Base-by-base conservation (phyloP, 148 eudicot genomes). In the Camellia granthamiana region DNA sequence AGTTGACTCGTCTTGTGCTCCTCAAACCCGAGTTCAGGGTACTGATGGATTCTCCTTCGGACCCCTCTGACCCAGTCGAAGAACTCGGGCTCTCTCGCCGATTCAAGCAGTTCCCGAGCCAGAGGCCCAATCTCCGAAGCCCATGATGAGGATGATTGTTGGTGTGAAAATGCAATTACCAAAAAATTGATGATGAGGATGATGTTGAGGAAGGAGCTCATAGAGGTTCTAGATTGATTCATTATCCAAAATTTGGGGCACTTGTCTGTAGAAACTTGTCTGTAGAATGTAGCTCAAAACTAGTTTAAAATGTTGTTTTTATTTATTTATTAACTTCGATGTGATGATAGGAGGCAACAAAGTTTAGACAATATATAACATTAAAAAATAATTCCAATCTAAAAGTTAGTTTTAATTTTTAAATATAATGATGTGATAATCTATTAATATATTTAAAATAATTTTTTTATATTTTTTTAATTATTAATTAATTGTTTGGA, bases 21-120 rank as follows among this genome's bases (percentile, higher is more conserved):
- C 65, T 91, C 80, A 67, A 91, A 88, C 1, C 91, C 89, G 66
- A 91, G 76, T 60, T 91, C 95, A 5, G 95, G 95, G 79, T 91
- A 69, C 83, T 88, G 80, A 73, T 91, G 95, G 76, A 90, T 84
- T 79, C 72, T 83, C 83, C 95, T 79, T 74, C 95, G 81, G 41
- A 90, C 69, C 61, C 84, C 68, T 44, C 84, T 91, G 83, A 91
- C 78, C 92, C 92, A 91, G 1, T 80, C 84, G 55, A 83, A 81
- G 80, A 90, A 85, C 81, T 88, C 89, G 14, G 89, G 81, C 54
- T 82, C 69, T 55, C 82, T 86, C 2, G 91, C 97, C 77, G 91
- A 85, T 52, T 87, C 86, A 67, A 92, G 69, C 54, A 91, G 84
- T 65, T 89, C 87, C 11, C 47, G 86, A 56, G 82, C 76, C 84